phyloP scores from a whole-genome alignment of 306 rosid genomes.

The Trichosanthes cucumerina region DNA sequence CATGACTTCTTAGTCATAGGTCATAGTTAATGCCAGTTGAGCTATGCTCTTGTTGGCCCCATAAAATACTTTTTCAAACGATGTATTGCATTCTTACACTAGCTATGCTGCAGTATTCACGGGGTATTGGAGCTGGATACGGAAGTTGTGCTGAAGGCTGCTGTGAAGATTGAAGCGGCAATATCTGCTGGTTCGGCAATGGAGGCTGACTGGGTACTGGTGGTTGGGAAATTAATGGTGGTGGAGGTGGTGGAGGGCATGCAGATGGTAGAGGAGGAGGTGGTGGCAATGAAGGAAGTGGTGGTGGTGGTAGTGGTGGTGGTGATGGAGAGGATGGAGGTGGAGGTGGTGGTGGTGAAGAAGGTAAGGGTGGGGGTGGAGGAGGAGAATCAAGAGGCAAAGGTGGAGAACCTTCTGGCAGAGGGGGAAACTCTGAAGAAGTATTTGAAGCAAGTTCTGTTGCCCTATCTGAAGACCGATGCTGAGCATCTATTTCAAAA shows the following conservation, averaged over 20 bases:
- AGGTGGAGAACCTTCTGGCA: constrained; percentile 83
- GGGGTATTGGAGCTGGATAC: constrained; percentile 55
- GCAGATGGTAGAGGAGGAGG: constrained; percentile 60
- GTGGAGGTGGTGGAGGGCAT: constrained; percentile 43
- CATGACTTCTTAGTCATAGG: too few species aligned
- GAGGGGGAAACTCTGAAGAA: constrained; percentile 36
- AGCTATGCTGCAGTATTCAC: constrained; percentile 38
- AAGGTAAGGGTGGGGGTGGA: constrained; percentile 81
- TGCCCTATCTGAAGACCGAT: constrained; percentile 27
- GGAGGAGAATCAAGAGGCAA: constrained; percentile 93
- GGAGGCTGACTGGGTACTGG: constrained; percentile 47
- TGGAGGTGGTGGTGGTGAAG: constrained; percentile 86
- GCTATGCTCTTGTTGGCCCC: too few species aligned
- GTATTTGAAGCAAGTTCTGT: constrained; percentile 29
- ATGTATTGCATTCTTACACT: constrained; percentile 40
- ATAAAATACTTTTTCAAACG: neutral
- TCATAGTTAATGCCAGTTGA: too few species aligned
- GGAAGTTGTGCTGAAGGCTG: constrained; percentile 65
- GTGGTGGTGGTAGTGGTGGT: constrained; percentile 28
- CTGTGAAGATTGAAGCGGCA: constrained; percentile 48
- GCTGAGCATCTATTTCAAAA: constrained; percentile 39
- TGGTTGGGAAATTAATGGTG: constrained; percentile 47
- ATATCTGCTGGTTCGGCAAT: constrained; percentile 40
- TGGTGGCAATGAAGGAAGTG: constrained; percentile 35
- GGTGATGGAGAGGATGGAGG: constrained; percentile 47